phyloP scores from a whole-genome alignment of 1,284 basidiomycete species.

The Ceratobasidium sp. region DNA sequence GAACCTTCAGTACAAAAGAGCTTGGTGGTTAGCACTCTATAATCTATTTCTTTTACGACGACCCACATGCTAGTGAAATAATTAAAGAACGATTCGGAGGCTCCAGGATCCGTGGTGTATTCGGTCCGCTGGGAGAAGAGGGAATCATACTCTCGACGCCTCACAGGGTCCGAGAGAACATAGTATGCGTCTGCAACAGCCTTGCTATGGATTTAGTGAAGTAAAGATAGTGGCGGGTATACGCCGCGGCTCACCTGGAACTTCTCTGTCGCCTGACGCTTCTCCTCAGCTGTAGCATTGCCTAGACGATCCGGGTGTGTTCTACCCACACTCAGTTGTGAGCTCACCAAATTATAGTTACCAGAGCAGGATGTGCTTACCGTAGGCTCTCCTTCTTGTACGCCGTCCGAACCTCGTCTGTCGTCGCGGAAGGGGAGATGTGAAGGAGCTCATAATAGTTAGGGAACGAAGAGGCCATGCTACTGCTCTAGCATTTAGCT shows the following conservation, averaged over 20 bases:
- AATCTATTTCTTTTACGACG: not conserved
- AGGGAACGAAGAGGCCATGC: constrained; percentile 66
- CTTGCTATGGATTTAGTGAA: constrained; percentile 56
- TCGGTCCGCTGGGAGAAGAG: constrained; percentile 62
- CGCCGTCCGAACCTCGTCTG: constrained; percentile 79
- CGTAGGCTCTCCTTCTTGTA: constrained; percentile 85
- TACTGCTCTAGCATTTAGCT: not conserved
- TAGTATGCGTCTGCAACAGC: constrained; percentile 96
- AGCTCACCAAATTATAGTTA: constrained; percentile 27
- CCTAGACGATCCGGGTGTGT: constrained; percentile 90
- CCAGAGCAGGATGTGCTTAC: constrained; percentile 49
- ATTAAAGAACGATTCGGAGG: constrained; percentile 80
- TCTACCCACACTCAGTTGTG: constrained; percentile 56
- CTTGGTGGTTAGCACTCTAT: not conserved
- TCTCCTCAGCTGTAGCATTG: constrained; percentile 78
- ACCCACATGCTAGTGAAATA: constrained; percentile 71
- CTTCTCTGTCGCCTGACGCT: constrained; percentile 77
- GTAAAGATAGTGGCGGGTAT: constrained; percentile 1
- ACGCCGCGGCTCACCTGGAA: constrained; percentile 68
- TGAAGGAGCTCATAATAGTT: constrained; percentile 79
- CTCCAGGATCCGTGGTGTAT: constrained; percentile 69
- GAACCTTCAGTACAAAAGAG: constrained; percentile 57
- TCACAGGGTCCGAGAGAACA: constrained; percentile 81
- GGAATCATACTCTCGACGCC: constrained; percentile 85
- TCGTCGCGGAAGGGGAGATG: constrained; percentile 67